phyloP scores from a whole-genome alignment of 2,329 filamentous ascomycete species.

The Phialocephala subalpina region DNA sequence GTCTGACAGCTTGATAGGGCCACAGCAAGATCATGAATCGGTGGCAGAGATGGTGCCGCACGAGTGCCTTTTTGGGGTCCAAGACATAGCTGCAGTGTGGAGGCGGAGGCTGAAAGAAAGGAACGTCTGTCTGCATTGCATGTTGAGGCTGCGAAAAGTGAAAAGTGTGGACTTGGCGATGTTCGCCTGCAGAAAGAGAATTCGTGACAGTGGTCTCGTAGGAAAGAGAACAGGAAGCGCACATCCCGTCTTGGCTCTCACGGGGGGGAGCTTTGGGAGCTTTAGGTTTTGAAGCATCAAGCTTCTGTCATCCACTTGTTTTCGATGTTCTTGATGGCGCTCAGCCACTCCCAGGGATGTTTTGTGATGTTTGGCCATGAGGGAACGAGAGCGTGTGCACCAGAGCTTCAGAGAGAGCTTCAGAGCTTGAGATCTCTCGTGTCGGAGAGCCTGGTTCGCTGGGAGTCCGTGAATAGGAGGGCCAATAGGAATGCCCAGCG shows the following conservation, averaged over 20 bases:
- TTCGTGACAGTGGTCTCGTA: constrained; percentile 6
- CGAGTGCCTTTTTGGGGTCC: background rate
- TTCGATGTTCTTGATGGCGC: background rate
- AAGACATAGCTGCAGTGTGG: background rate
- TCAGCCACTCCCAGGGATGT: constrained; percentile 5
- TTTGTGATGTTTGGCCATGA: constrained; percentile 4
- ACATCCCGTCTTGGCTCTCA: constrained; percentile 6
- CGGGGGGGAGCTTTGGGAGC: background rate
- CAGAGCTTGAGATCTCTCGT: background rate
- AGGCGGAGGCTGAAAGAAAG: constrained; percentile 4
- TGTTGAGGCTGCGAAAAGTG: background rate
- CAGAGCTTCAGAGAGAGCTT: background rate
- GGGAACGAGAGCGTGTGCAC: background rate
- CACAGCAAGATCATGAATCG: background rate
- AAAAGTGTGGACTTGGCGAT: background rate
- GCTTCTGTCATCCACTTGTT: constrained; percentile 4
- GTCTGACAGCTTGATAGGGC: constrained; percentile 1
- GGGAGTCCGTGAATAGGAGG: background rate
- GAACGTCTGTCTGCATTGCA: constrained; percentile 2
- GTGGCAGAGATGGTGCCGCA: background rate
- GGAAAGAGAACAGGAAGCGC: background rate
- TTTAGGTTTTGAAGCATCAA: background rate
- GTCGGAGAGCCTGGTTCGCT: constrained; percentile 1
- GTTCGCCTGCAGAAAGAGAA: background rate
- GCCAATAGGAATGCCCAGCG: background rate